Base-by-base conservation (phyloP, 78 protist species). In the Tieghemostelium lacteum region DNA sequence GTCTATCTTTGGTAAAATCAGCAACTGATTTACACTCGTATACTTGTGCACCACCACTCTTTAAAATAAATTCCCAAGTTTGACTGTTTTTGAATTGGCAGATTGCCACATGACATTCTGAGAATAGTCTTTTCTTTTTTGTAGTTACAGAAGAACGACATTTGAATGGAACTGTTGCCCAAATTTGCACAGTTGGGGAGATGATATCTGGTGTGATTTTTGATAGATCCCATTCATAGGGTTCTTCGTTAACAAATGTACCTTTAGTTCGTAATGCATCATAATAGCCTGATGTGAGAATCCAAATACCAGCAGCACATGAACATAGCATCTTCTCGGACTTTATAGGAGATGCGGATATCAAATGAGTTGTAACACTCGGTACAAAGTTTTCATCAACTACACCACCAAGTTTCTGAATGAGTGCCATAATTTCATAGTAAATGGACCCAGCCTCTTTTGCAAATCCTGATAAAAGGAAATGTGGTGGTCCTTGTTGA, bases 11-110 rank as follows among this genome's bases (percentile, higher is more conserved):
- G n/a, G n/a, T n/a, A n/a, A n/a, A n/a, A n/a, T n/a, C n/a, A n/a
- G n/a, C n/a, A n/a, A n/a, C n/a, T n/a, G n/a, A n/a, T n/a, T n/a
- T n/a, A n/a, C n/a, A n/a, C n/a, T n/a, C n/a, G n/a, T n/a, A n/a
- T n/a, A n/a, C n/a, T n/a, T 31, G 33, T 22, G 76, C 76, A 71
- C 58, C 76, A 33, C 76, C 76, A 71, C 76, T 45, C 6, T n/a
- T 42, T 28, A 71, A 52, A 31, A 71, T 71, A 33, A 45, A 26
- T 42, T 71, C 28, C 76, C 76, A 71, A 45, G 62, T 40, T 16
- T 71, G 29, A 42, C 26, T n/a, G 22, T 71, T 71, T 33, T 39
- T 71, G 36, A 8, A 36, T 8, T 37, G 31, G 36, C 29, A 65
- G n/a, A n/a, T n/a, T n/a, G n/a, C n/a, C n/a, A n/a, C n/a, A n/a